A percentile compares a stretch with the other conserved stretches of the same genome.
These are phyloP conservation scores for Torulaspora indica DNA, from an alignment of 805 yeast species.

Conservation along the genomic window DNA sequence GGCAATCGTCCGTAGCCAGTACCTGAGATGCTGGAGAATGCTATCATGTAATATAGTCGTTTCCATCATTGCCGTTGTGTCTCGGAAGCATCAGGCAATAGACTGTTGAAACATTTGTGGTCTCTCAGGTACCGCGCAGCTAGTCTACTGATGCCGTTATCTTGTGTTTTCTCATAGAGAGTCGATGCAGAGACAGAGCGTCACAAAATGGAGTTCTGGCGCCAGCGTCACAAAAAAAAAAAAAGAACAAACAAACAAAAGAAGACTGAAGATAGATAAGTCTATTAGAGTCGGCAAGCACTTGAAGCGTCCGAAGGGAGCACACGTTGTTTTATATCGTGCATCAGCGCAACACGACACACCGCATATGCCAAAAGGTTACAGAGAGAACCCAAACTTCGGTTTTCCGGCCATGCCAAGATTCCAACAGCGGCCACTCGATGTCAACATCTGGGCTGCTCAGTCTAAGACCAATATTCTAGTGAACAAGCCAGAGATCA, in stretches of 20 bases:
- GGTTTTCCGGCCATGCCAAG: background rate
- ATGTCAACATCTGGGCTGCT: background rate
- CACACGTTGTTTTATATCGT: too few species aligned
- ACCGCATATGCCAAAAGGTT: conserved; percentile 1
- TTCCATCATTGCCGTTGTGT: background rate
- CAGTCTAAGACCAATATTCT: too few species aligned
- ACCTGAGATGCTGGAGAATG: conserved; percentile 9
- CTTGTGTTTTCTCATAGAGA: too few species aligned
- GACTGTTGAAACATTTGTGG: too few species aligned
- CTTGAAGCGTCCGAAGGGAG: too few species aligned
- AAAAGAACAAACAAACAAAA: background rate
- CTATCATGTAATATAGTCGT: background rate
- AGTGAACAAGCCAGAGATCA: background rate
- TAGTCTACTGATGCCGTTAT: too few species aligned
- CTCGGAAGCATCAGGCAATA: too few species aligned
- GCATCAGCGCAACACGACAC: background rate
- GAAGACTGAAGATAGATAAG: background rate
- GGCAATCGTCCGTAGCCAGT: conserved; percentile 6
- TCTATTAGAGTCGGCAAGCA: too few species aligned
- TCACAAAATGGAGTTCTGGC: conserved; percentile 1
- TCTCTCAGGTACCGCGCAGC: too few species aligned
- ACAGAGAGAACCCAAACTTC: background rate
- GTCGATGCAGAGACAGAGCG: background rate
- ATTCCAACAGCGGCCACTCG: background rate
- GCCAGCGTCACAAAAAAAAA: background rate